Percentiles rank a stretch among this genome's conserved stretches.
Conservation (phyloP, 176 grass and related monocot species). For the Echinochloa phyllopogon region DNA sequence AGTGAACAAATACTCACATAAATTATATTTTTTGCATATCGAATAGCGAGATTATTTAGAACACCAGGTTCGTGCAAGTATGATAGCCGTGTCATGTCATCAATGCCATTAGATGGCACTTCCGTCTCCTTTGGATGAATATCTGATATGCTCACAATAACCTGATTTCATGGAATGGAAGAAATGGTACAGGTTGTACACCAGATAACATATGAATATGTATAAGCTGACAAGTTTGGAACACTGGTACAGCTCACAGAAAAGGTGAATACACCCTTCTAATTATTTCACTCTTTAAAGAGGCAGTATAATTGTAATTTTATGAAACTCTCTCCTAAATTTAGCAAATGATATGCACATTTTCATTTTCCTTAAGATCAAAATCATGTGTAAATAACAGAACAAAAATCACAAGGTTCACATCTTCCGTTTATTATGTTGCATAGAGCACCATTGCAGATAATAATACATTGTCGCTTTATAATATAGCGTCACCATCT, state of each 20-base stretch:
- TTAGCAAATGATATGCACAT: neutral
- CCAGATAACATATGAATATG: conserved; percentile 1
- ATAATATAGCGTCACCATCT: neutral
- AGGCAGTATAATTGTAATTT: neutral
- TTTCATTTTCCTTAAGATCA: neutral
- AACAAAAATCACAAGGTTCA: neutral
- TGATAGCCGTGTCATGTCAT: conserved; percentile 92
- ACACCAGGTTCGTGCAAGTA: conserved; percentile 96
- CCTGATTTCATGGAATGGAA: conserved; percentile 52
- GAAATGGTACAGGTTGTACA: neutral
- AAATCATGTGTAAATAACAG: neutral
- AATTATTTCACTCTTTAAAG: conserved; percentile 9
- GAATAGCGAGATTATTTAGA: conserved; percentile 72
- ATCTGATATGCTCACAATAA: conserved; percentile 66
- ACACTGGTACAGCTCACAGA: neutral
- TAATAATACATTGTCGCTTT: neutral
- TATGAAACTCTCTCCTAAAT: conserved; percentile 3
- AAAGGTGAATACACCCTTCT: neutral
- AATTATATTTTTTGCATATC: conserved; percentile 85
- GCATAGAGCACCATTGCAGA: neutral
- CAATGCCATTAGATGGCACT: conserved; percentile 58
- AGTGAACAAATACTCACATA: conserved; percentile 64
- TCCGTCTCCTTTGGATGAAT: conserved; percentile 87
- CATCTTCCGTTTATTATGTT: neutral
- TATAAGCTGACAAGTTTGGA: neutral